These are phyloP conservation scores for Lophium mytilinum DNA, from an alignment of 495 filamentous ascomycete species.

Conservation along the genomic window DNA sequence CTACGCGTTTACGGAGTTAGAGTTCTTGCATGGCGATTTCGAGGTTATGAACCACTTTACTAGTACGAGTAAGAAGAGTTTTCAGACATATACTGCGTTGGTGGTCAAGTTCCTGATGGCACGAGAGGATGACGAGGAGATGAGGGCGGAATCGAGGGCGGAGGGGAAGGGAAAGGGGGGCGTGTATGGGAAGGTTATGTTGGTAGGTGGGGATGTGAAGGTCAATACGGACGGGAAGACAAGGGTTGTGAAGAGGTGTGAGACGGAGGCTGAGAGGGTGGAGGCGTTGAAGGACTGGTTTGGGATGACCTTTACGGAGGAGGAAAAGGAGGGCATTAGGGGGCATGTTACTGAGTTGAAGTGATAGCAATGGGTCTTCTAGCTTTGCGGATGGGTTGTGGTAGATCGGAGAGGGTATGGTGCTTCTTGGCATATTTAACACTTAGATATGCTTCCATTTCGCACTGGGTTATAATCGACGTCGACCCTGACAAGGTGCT, in stretches of 20 bases:
- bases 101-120: constrained; percentile 18
- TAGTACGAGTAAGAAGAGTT: background rate
- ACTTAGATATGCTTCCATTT: too few relatives aligned
- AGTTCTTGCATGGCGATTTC: constrained; percentile 21
- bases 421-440: too few relatives aligned
- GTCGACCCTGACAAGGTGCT: too few relatives aligned
- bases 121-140: constrained; percentile 1
- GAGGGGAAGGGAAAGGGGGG: constrained; percentile 1
- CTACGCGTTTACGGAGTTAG: constrained; percentile 20
- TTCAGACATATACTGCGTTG: constrained; percentile 9
- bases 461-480: too few relatives aligned
- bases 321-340: constrained; percentile 14
- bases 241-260: constrained; percentile 13
- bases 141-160: background rate
- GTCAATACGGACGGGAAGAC: constrained; percentile 22
- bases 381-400: too few relatives aligned
- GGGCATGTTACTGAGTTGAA: constrained; percentile 13
- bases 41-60: constrained; percentile 19
- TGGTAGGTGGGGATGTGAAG: constrained; percentile 19
- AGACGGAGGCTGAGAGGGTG: constrained; percentile 16
- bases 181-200: constrained; percentile 23
- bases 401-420: too few relatives aligned
- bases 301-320: constrained; percentile 15
- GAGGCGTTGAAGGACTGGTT: constrained; percentile 13
- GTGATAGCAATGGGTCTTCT: background rate